Evolutionary conservation across 768 basidiomycete genomes (phyloP).

Genomic region (Leccinum arenicola): DNA sequence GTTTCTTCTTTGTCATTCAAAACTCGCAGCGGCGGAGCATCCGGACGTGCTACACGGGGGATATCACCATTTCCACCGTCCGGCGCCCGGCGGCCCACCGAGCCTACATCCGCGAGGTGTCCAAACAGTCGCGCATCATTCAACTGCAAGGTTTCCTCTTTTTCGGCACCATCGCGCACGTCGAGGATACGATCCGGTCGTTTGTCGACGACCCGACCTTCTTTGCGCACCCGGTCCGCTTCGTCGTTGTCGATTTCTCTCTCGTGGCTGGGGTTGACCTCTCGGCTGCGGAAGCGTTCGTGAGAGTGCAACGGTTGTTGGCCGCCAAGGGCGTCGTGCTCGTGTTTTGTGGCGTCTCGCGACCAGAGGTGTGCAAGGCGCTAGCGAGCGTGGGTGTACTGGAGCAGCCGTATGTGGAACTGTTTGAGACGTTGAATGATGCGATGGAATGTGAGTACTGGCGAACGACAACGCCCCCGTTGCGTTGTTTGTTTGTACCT

Average conservation of each 20-base stretch:
- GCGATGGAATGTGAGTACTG: constrained; percentile 86
- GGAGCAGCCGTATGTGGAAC: constrained; percentile 72
- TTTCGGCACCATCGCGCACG: constrained; percentile 89
- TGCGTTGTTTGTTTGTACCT: background rate
- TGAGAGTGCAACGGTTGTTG: constrained; percentile 82
- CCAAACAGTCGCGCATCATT: constrained; percentile 86
- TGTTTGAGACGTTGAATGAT: constrained; percentile 80
- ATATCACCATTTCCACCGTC: constrained; percentile 85
- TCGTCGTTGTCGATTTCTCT: constrained; percentile 84
- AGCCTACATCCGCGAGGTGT: constrained; percentile 88
- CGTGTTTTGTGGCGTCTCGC: constrained; percentile 81
- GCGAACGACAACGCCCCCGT: background rate
- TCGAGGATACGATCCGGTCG: constrained; percentile 82
- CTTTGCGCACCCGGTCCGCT: constrained; percentile 75
- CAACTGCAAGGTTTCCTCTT: constrained; percentile 91
- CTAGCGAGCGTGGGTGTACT: constrained; percentile 78
- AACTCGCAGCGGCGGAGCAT: constrained; percentile 86
- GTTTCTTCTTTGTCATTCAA: constrained; percentile 96
- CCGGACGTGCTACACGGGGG: constrained; percentile 77
- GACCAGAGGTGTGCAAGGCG: constrained; percentile 67
- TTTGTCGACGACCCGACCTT: constrained; percentile 72
- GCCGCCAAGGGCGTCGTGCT: constrained; percentile 74
- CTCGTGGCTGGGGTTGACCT: constrained; percentile 90
- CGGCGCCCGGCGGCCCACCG: constrained; percentile 85
- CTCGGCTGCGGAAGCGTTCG: constrained; percentile 93